phyloP scores from a whole-genome alignment of 176 grass and related monocot species.

The Ensete ventricosum region DNA sequence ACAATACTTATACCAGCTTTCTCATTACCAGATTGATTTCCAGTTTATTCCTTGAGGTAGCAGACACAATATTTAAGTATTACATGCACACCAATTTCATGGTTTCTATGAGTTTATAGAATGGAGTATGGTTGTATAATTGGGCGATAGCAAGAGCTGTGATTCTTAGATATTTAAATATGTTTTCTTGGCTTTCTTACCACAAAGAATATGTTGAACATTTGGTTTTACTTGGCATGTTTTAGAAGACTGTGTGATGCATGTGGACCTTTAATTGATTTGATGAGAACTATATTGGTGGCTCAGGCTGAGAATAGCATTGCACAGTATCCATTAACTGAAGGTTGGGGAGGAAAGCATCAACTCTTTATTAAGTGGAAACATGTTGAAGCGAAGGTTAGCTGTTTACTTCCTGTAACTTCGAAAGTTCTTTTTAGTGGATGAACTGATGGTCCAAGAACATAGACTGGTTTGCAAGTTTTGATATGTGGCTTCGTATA shows the following conservation, averaged over 20 bases:
- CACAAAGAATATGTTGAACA: neutral
- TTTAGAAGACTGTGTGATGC: neutral
- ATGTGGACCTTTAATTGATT: neutral
- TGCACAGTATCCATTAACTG: neutral
- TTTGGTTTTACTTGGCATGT: neutral
- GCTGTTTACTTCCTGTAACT: constrained; percentile 1
- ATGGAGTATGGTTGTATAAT: too few relatives aligned
- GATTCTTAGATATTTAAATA: neutral
- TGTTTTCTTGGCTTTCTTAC: neutral
- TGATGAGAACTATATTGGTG: neutral
- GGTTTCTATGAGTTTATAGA: neutral
- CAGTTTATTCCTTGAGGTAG: too few relatives aligned
- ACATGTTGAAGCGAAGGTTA: constrained; percentile 22
- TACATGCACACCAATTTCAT: neutral
- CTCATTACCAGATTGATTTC: too few relatives aligned
- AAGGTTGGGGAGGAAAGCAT: constrained; percentile 25
- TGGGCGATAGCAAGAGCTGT: too few relatives aligned
- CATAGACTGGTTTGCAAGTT: neutral
- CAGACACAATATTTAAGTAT: too few relatives aligned
- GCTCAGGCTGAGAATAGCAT: constrained; percentile 16
- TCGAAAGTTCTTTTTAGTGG: neutral
- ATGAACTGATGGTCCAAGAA: neutral
- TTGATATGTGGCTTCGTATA: neutral
- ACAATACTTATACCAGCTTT: too few relatives aligned
- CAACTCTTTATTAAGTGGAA: constrained; percentile 20